phyloP scores from a whole-genome alignment of 805 yeast species.

The Metschnikowia orientalis region DNA sequence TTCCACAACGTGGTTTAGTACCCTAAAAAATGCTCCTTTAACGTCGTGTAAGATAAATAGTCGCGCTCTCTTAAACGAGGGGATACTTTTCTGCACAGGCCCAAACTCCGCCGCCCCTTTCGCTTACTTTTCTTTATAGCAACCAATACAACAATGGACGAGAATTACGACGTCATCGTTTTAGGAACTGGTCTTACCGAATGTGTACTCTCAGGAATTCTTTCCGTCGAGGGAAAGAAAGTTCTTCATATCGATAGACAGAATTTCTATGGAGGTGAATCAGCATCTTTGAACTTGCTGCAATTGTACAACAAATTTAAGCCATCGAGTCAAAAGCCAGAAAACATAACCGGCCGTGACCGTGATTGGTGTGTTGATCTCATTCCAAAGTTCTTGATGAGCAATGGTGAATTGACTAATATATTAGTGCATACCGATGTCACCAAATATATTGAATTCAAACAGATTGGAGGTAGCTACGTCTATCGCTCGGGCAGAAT shows the following conservation, averaged over 20 bases:
- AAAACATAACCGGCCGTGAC: slow-evolving; percentile 75
- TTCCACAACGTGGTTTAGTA: slow-evolving; percentile 52
- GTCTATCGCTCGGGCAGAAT: slow-evolving; percentile 87
- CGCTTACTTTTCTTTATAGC: slow-evolving; percentile 3
- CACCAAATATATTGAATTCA: slow-evolving; percentile 91
- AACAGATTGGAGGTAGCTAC: slow-evolving; percentile 92
- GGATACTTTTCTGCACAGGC: too few species aligned
- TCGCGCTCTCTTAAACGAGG: slow-evolving; percentile 2
- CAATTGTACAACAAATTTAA: slow-evolving; percentile 77
- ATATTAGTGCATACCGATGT: slow-evolving; percentile 94
- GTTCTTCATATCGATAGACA: slow-evolving; percentile 95
- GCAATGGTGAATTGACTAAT: slow-evolving; percentile 94
- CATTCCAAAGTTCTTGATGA: slow-evolving; percentile 95
- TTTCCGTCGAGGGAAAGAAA: slow-evolving; percentile 97
- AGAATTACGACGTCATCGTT: slow-evolving; percentile 93
- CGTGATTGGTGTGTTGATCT: slow-evolving; percentile 98
- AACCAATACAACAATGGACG: slow-evolving; percentile 60
- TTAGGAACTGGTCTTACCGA: slow-evolving; percentile 95
- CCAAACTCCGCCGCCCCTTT: too few species aligned
- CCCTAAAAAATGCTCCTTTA: too few species aligned
- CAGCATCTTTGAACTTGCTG: slow-evolving; percentile 74
- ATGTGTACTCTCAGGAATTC: slow-evolving; percentile 87
- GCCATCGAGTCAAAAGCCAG: slow-evolving; percentile 65
- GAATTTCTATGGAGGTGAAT: slow-evolving; percentile 93
- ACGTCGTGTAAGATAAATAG: background rate